Percentiles rank a stretch among this genome's conserved stretches.
Conservation (phyloP, 306 rosid species). For the Rubus idaeus region DNA sequence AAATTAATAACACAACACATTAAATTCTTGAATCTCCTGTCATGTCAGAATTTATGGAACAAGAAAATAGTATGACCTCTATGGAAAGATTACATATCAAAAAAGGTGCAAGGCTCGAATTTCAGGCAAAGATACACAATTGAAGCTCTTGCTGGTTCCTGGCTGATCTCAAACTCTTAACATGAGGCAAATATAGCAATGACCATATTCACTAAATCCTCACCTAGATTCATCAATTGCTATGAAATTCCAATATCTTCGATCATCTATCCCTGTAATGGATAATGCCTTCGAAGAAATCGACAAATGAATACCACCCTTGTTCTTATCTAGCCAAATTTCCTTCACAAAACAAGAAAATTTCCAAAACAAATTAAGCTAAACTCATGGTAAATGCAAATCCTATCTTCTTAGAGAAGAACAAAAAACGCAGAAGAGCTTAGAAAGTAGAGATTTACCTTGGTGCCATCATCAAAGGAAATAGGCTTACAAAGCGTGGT, state of each 20-base stretch:
- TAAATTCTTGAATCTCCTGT: conserved; percentile 6
- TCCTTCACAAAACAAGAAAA: conserved; percentile 45
- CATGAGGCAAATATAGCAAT: neutral
- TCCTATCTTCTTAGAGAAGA: neutral
- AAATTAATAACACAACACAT: neutral
- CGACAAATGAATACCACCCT: conserved; percentile 60
- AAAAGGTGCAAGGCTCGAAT: neutral
- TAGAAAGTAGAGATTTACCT: conserved; percentile 42
- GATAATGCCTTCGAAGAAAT: conserved; percentile 67
- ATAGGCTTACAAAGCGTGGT: conserved; percentile 64
- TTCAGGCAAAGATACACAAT: neutral
- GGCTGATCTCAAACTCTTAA: conserved; percentile 11
- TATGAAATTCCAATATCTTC: conserved; percentile 90
- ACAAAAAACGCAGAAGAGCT: neutral
- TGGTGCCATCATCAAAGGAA: conserved; percentile 58
- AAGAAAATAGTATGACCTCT: neutral
- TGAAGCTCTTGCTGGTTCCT: conserved; percentile 7
- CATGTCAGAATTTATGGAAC: neutral
- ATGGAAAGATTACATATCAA: neutral
- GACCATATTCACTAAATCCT: conserved; percentile 23
- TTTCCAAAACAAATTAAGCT: neutral
- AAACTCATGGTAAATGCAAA: neutral
- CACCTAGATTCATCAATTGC: conserved; percentile 76
- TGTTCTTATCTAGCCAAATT: conserved; percentile 70
- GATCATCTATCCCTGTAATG: conserved; percentile 89